Conservation (phyloP, 2,329 filamentous ascomycete genomes). For the Clonostachys byssicola region DNA sequence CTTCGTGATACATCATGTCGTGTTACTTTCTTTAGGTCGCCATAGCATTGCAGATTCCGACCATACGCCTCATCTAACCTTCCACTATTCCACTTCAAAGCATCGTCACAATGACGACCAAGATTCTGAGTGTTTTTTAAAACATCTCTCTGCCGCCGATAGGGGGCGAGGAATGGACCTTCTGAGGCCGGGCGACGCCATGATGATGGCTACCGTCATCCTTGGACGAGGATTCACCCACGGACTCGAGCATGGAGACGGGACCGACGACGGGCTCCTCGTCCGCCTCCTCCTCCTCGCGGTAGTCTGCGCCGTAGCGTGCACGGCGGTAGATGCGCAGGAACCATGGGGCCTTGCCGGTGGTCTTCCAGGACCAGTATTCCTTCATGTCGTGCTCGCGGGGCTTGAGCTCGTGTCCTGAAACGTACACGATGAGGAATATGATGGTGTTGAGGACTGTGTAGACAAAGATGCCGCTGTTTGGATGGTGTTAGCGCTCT, state of each 20-base stretch:
- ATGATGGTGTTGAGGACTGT: slow-evolving; percentile 43
- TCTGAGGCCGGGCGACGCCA: neutral
- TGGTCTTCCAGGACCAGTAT: slow-evolving; percentile 50
- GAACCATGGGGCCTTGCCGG: slow-evolving; percentile 42
- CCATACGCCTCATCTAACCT: too few species aligned
- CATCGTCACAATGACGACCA: too few species aligned
- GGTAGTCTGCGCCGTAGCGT: slow-evolving; percentile 1
- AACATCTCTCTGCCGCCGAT: too few species aligned
- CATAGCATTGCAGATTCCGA: too few species aligned
- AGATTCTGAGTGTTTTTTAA: too few species aligned
- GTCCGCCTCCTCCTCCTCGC: slow-evolving; percentile 2
- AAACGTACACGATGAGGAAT: slow-evolving; percentile 36
- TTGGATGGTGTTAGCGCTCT: neutral
- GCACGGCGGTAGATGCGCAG: slow-evolving; percentile 27
- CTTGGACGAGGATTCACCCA: neutral
- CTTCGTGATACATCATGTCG: too few species aligned
- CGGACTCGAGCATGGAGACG: neutral
- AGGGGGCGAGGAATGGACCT: neutral
- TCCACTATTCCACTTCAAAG: too few species aligned
- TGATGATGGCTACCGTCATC: slow-evolving; percentile 4
- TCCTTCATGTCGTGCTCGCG: slow-evolving; percentile 50
- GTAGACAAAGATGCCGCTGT: slow-evolving; percentile 50
- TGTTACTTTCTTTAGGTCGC: too few species aligned
- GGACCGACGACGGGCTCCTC: neutral
- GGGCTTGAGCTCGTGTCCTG: slow-evolving; percentile 37